Base-by-base conservation (phyloP, 1,139 yeast species). In the Taphrina deformans region DNA sequence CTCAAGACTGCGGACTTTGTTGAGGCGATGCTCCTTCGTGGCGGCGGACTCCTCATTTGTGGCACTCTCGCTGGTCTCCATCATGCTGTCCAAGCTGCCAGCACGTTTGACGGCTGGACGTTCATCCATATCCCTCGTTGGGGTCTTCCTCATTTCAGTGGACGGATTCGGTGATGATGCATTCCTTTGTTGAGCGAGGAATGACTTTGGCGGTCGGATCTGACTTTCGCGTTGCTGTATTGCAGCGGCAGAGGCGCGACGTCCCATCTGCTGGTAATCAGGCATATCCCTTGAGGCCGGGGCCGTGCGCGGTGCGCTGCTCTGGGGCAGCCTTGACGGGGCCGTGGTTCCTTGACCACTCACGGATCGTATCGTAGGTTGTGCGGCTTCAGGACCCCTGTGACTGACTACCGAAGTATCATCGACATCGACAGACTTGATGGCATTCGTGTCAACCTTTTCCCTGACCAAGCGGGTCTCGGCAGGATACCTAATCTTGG, bases 401-500 rank as follows among this genome's bases (percentile, higher is more conserved):
- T 9, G 31, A 2, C 44, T 23, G 31, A 27, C 5, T 18, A 23
- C 46, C 18, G 45, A 33, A 9, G 45, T 16, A 24, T 18, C 35
- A 29, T 48, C 35, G 35, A 48, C 10, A 7, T 23, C 26, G 12
- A 7, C 16, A 9, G 24, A 18, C 58, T 53, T 35, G 21, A 53
- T n/a, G 14, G 21, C 46, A 53, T 53, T 53, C 2, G 27, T 12
- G 9, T 38, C 58, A 2, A 7, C 6, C 35, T 31, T 26, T 23
- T 53, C 21, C 27, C n/a, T n/a, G 10, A 40, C 31, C 0, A 23
- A n/a, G 18, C 27, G 33, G 2, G 62, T 41, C 18, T 69, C 72
- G 5, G 67, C 62, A 1, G 73, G 73, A 48, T 69, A 71, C 26
- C 67, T 63, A 18, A 71, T 71, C 35, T 66, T 62, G 16, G 76